Base-by-base conservation (phyloP, 805 yeast species). In the Dipodascopsis uninucleata region DNA sequence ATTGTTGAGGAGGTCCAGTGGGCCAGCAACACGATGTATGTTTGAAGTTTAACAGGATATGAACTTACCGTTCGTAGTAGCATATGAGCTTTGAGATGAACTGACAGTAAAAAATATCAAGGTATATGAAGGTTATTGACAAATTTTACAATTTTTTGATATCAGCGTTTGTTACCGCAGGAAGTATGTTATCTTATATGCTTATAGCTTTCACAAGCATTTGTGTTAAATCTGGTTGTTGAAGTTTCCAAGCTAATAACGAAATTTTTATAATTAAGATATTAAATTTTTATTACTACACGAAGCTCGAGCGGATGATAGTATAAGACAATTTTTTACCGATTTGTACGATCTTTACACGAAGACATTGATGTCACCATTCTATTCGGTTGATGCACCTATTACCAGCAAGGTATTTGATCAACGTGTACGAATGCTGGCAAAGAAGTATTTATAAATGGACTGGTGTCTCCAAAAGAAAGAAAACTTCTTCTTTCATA, bases 1-100 rank as follows among this genome's bases (percentile, higher is more conserved):
- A 72, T 93, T n/a, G 79, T 93, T 0, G 96, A 93, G 53, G 96
- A 89, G 57, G 66, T 79, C 2, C 97, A 88, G 61, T 88, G 95
- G 90, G 75, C 77, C 37, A 71, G 77, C 7, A 77, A 72, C 52
- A 71, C 74, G 34, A 71, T 83, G 52, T 53, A 39, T 5, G 40
- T 8, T 6, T n/a, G n/a, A n/a, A n/a, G n/a, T n/a, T n/a, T 14
- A 26, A 26, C 12, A 26, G 14, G 29, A 26, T 26, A 12, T 26
- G 29, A 12, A n/a, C n/a, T n/a, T n/a, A n/a, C n/a, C n/a, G n/a
- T n/a, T n/a, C n/a, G n/a, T n/a, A n/a, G n/a, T n/a, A n/a, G n/a
- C n/a, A n/a, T n/a, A n/a, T n/a, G n/a, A n/a, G n/a, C n/a, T n/a
- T n/a, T n/a, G n/a, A n/a, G n/a, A n/a, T n/a, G n/a, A n/a, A n/a